These are phyloP conservation scores for Colletotrichum godetiae DNA, from an alignment of 2,329 filamentous ascomycete species.

Conservation along the genomic window DNA sequence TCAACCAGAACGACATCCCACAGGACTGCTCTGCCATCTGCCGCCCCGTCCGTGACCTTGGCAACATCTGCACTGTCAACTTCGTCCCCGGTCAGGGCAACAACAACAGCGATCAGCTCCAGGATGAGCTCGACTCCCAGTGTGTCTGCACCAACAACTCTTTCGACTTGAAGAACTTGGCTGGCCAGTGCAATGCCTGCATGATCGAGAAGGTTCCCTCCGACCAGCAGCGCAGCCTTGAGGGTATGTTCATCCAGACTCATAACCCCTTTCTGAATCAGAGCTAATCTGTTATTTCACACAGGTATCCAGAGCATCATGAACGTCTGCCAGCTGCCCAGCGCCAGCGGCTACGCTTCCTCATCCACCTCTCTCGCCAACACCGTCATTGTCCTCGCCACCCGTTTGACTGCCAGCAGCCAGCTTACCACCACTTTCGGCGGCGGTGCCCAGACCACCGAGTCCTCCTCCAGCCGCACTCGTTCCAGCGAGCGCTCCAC, in stretches of 20 bases:
- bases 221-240: slow-evolving; percentile 36
- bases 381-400: slow-evolving; percentile 46
- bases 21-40: slow-evolving; percentile 49
- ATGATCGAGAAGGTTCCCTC: slow-evolving; percentile 45
- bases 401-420: slow-evolving; percentile 44
- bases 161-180: slow-evolving; percentile 33
- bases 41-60: slow-evolving; percentile 48
- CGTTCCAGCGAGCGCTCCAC: slow-evolving; percentile 13
- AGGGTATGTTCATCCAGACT: slow-evolving; percentile 16
- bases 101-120: slow-evolving; percentile 34
- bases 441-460: slow-evolving; percentile 20
- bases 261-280: neutral
- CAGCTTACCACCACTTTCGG: slow-evolving; percentile 51
- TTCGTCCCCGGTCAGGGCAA: slow-evolving; percentile 36
- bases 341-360: slow-evolving; percentile 41
- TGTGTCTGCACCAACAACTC: slow-evolving; percentile 36
- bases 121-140: slow-evolving; percentile 34
- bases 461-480: slow-evolving; percentile 1
- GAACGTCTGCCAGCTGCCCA: slow-evolving; percentile 48
- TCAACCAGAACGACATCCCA: slow-evolving; percentile 49
- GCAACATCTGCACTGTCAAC: slow-evolving; percentile 49
- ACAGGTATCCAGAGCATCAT: slow-evolving; percentile 50
- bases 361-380: slow-evolving; percentile 39
- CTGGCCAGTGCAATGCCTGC: slow-evolving; percentile 47
- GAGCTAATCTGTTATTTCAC: neutral